Percentiles rank a stretch among this genome's conserved stretches.
Conservation (phyloP, 129 eudicot species). For the carrot (Daucus carota) region DNA sequence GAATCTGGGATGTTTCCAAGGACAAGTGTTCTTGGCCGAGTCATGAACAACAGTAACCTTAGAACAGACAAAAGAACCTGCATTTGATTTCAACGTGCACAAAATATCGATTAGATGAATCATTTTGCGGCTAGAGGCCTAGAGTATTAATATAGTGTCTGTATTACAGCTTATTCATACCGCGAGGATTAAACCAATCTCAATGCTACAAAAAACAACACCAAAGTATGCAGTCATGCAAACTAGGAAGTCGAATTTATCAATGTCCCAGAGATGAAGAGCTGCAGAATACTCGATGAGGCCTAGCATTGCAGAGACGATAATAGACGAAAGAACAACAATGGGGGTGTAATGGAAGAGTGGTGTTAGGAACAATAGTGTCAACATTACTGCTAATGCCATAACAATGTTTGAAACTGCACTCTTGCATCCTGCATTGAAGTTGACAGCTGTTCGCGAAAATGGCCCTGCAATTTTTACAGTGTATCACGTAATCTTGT, state of each 20-base stretch:
- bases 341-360: conserved; percentile 23
- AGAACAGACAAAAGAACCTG: conserved; percentile 70
- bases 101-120: neutral
- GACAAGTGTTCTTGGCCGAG: conserved; percentile 60
- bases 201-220: conserved; percentile 13
- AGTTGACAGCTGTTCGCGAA: conserved; percentile 9
- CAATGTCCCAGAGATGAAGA: conserved; percentile 14
- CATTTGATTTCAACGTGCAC: conserved; percentile 6
- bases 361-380: conserved; percentile 18
- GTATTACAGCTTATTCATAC: neutral
- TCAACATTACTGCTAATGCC: conserved; percentile 14
- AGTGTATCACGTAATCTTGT: neutral
- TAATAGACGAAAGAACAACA: conserved; percentile 20
- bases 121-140: neutral
- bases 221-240: conserved; percentile 19
- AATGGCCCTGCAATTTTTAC: conserved; percentile 6
- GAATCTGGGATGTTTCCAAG: conserved; percentile 71
- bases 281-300: conserved; percentile 13
- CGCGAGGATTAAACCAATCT: conserved; percentile 5
- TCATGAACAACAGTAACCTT: conserved; percentile 58
- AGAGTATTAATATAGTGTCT: neutral
- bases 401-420: conserved; percentile 14
- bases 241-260: conserved; percentile 21
- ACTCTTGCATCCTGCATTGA: conserved; percentile 11
- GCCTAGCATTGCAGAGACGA: conserved; percentile 23